Evolutionary conservation across 495 filamentous ascomycete species (phyloP).

Genomic region (Penicillium soppii): DNA sequence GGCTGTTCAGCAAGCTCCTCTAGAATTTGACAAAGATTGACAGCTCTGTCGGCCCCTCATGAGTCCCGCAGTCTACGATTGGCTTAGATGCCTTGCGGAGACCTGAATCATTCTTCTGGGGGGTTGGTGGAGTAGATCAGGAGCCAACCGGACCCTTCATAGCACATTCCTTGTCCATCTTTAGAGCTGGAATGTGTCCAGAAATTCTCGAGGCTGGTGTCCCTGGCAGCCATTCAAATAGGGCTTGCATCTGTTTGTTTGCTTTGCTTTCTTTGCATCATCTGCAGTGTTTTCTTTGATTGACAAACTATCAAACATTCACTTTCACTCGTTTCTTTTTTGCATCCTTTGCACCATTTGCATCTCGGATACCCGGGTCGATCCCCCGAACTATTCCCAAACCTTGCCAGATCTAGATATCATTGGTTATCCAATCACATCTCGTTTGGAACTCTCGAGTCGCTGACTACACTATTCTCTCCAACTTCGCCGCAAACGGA

Average conservation of each 20-base stretch:
- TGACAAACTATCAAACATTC: conserved; percentile 40
- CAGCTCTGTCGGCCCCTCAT: conserved; percentile 24
- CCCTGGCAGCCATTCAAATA: conserved; percentile 43
- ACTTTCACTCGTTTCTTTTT: conserved; percentile 10
- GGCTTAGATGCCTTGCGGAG: conserved; percentile 15
- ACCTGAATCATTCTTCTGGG: conserved; percentile 27
- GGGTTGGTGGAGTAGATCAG: conserved; percentile 20
- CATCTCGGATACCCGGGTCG: conserved; percentile 16
- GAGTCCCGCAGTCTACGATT: conserved; percentile 23
- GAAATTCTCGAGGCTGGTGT: conserved; percentile 42
- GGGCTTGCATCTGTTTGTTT: conserved; percentile 46
- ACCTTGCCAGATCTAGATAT: conserved; percentile 3
- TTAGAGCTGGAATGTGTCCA: conserved; percentile 42
- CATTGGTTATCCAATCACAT: conserved; percentile 33
- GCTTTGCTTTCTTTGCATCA: conserved; percentile 51
- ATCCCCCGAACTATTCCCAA: conserved; percentile 12
- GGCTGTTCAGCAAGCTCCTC: conserved; percentile 29
- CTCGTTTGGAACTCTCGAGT: conserved; percentile 15
- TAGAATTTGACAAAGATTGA: conserved; percentile 18
- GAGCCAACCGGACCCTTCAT: conserved; percentile 24
- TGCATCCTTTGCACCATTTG: conserved; percentile 12
- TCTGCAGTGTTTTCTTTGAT: conserved; percentile 49
- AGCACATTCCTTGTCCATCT: conserved; percentile 42
- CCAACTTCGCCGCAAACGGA: conserved; percentile 46
- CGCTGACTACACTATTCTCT: conserved; percentile 16